Base-by-base conservation (phyloP, 805 yeast species). In the Kluyveromyces nonfermentans region DNA sequence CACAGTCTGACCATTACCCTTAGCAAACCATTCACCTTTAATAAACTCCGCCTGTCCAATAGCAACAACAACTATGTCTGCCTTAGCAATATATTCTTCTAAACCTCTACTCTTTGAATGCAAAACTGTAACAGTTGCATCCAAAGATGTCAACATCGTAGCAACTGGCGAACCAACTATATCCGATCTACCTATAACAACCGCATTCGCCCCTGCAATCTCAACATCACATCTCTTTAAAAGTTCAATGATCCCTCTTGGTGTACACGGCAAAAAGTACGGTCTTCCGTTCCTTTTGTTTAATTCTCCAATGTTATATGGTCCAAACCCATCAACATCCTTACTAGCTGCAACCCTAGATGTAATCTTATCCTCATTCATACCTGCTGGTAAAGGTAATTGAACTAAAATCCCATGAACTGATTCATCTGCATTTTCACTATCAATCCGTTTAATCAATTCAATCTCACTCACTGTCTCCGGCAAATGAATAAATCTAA, bases 101-200 rank as follows among this genome's bases (percentile, higher is more conserved):
- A 86, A 70, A 53, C 82, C 70, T 22, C 71, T 57, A 18, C 96
- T 77, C 59, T 75, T 73, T 14, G 95, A 80, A 59, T 89, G 97
- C 50, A 88, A 73, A 46, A 81, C 77, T 3, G 96, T 87, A 34
- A 90, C 97, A 1, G 97, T 90, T 41, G 87, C 83, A 59, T 89
- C 87, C 46, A 74, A 76, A 46, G 82, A 78, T 54, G 82, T 81
- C 57, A 90, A 74, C 62, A 90, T 70, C 49, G 85, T 79, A 5
- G 96, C 84, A 12, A 89, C 88, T 33, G 98, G 98, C 40, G 84
- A 79, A 45, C 98, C 98, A 33, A 90, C 98, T 54, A 90, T 90
- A 61, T 93, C 97, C 17, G 95, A 85, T 61, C 97, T 78, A 43
- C 98, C 97, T 47, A 93, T 70, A 18, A 90, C 97, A 46, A 89